Percentiles rank a stretch among this genome's conserved stretches.
Evolutionary conservation across 2,329 filamentous ascomycete genomes (phyloP).

Genomic region (Penicillium sp.): DNA sequence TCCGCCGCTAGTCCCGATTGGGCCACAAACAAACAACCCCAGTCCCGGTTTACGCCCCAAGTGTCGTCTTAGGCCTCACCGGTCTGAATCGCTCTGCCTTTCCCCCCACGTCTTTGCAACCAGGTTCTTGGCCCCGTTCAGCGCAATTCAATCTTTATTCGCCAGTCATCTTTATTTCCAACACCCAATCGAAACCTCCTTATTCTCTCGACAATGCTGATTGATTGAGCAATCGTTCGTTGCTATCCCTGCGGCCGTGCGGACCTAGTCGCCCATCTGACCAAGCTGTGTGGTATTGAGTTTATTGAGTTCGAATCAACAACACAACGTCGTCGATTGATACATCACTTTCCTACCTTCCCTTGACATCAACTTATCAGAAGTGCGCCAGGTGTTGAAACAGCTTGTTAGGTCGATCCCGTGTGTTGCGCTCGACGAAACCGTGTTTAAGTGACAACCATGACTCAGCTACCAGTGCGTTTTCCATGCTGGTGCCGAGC

Average conservation of each 20-base stretch:
- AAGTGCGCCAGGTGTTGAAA: neutral
- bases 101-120: conserved; percentile 9
- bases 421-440: conserved; percentile 2
- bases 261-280: conserved; percentile 12
- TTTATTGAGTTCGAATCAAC: neutral
- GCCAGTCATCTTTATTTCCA: neutral
- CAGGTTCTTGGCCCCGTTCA: neutral
- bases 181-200: conserved; percentile 2
- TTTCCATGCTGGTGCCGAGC: conserved; percentile 92
- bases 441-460: conserved; percentile 24
- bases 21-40: conserved; percentile 40
- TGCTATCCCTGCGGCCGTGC: conserved; percentile 14
- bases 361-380: neutral
- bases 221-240: conserved; percentile 11
- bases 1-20: conserved; percentile 34
- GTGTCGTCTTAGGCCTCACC: conserved; percentile 35
- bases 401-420: neutral
- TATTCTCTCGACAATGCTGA: conserved; percentile 10
- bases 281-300: conserved; percentile 3
- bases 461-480: conserved; percentile 63
- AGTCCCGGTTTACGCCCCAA: conserved; percentile 9
- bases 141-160: neutral
- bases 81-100: conserved; percentile 20
- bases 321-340: conserved; percentile 1
- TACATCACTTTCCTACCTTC: neutral